Evolutionary conservation across 176 grass and related monocot species (phyloP), one percentile per base, ranked within the genome.

Genomic region (Oryza rufipogon): DNA sequence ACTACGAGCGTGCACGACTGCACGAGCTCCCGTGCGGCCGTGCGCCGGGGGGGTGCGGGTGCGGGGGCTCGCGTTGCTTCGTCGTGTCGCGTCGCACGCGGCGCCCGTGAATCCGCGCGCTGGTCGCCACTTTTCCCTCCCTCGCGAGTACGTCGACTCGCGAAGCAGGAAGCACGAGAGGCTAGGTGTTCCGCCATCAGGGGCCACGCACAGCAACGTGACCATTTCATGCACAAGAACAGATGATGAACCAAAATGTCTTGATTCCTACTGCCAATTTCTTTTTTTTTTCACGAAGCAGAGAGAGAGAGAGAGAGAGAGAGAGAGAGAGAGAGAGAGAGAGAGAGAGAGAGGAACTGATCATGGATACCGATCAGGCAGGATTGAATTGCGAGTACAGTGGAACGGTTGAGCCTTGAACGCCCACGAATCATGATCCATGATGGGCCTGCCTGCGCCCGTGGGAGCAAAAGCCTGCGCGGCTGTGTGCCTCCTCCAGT

Each of bases 381-480:
- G 46, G n/a, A 67, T 20, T 79, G 75, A 80, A 75, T 79, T 10
- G 81, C 15, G 28, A 8, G 71, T 42, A 61, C 87, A 75, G 44
- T 14, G 42, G 61, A 66, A 7, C 58, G 58, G 45, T 51, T 28
- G n/a, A 54, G 73, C 19, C 23, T 73, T 84, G 44, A 64, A 84
- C 70, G 16, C 67, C 42, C 44, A 23, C 0, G 51, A 84, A 85
- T 84, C 76, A 89, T 85, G 80, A 15, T 41, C 66, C 76, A 84
- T 89, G 76, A 89, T 89, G 81, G 76, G 22, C 42, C 81, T 66
- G 22, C 42, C 81, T 66, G 87, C 77, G 2, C 69, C 87, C 82
- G 88, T 86, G 88, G 83, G 48, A 64, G 15, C 83, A 45, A 85
- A 89, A 89, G 83, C 65, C 87, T 79, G 87, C 68, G 33, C 11